These are phyloP conservation scores for Thelonectria rubi DNA, from an alignment of 2,329 filamentous ascomycete genomes.

Conservation along the genomic window DNA sequence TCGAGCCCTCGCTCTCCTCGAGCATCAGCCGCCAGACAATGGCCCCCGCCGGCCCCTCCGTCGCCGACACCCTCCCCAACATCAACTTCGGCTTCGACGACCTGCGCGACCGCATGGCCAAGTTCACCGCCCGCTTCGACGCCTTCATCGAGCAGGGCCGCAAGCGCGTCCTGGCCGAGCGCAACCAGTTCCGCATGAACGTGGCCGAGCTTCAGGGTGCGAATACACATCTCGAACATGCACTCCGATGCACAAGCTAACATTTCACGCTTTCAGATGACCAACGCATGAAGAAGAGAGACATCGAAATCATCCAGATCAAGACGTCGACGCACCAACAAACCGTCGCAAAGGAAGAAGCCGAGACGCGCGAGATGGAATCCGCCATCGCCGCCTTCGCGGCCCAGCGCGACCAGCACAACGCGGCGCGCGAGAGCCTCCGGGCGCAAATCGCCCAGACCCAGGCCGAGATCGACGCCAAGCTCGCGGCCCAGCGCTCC, in stretches of 20 bases:
- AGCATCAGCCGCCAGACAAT: conserved; percentile 67
- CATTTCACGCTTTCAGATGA: conserved; percentile 70
- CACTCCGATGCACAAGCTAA: conserved; percentile 7
- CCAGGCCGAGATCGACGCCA: conserved; percentile 74
- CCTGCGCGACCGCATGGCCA: conserved; percentile 91
- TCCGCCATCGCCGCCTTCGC: conserved; percentile 66
- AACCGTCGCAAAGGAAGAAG: conserved; percentile 78
- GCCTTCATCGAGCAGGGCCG: conserved; percentile 91
- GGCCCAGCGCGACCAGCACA: conserved; percentile 68
- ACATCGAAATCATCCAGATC: conserved; percentile 82
- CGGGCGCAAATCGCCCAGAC: conserved; percentile 71
- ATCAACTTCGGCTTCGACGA: conserved; percentile 98
- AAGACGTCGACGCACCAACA: conserved; percentile 77
- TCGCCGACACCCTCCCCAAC: conserved; percentile 82
- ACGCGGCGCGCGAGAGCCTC: conserved; percentile 64
- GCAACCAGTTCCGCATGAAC: conserved; percentile 92
- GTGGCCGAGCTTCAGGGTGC: conserved; percentile 89
- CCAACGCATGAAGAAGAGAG: conserved; percentile 86
- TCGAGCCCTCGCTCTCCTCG: conserved; percentile 75
- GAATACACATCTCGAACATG: conserved; percentile 22
- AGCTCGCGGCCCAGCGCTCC: conserved; percentile 75
- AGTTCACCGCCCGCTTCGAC: conserved; percentile 91
- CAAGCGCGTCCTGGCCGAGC: conserved; percentile 89
- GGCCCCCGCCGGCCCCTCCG: conserved; percentile 68
- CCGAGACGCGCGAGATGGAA: conserved; percentile 81